Percentiles rank a stretch among this genome's conserved stretches.
Conservation (phyloP, 2,329 filamentous ascomycete genomes). For the Phialophora expanda region DNA sequence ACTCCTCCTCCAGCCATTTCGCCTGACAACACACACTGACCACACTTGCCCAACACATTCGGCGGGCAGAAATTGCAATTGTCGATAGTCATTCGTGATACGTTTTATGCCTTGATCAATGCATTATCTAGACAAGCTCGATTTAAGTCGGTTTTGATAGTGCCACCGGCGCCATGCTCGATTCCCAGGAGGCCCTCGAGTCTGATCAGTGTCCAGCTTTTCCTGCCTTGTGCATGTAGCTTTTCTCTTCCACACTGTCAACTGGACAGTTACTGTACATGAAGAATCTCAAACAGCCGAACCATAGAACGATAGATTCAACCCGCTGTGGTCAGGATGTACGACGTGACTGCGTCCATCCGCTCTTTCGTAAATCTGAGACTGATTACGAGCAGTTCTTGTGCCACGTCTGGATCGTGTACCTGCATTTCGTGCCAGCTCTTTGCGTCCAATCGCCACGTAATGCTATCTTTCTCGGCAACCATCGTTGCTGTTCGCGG, state of each 20-base stretch:
- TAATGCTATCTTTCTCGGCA: conserved; percentile 79
- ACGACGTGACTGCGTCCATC: conserved; percentile 73
- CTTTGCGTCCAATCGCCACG: conserved; percentile 77
- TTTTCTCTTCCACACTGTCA: background rate
- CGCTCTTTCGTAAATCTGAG: conserved; percentile 93
- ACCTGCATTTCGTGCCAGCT: conserved; percentile 75
- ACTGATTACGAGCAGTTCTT: conserved; percentile 83
- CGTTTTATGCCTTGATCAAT: too few species aligned
- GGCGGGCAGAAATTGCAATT: background rate
- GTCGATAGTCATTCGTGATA: background rate
- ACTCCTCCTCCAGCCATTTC: background rate
- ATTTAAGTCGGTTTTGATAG: background rate
- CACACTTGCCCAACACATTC: background rate
- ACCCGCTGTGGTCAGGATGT: conserved; percentile 44
- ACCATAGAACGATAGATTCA: conserved; percentile 1
- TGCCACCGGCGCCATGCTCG: conserved; percentile 1
- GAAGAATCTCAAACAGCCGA: background rate
- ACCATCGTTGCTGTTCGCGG: conserved; percentile 82
- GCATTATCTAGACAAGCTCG: background rate
- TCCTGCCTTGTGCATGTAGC: background rate
- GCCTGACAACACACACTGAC: background rate
- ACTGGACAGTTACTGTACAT: background rate
- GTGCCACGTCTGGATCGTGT: conserved; percentile 75
- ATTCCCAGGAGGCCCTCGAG: background rate
- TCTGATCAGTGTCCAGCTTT: background rate